A percentile compares a stretch with the other conserved stretches of the same genome.
phyloP scores from a whole-genome alignment of 2,329 filamentous ascomycete species.

The Curvularia lunata region DNA sequence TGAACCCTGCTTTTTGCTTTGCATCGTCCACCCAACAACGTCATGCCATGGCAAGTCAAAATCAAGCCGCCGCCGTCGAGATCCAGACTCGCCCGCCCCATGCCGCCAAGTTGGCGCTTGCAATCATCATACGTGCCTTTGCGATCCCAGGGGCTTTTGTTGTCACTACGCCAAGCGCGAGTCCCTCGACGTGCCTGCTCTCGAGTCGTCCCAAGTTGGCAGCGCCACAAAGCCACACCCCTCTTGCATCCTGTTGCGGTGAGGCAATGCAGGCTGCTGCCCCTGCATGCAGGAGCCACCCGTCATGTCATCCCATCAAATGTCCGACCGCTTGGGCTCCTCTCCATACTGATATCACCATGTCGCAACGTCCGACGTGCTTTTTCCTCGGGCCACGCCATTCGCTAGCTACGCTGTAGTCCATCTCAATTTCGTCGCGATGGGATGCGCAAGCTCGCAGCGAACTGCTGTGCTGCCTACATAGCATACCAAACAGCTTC shows the following conservation, averaged over 20 bases:
- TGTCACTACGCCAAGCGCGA: not conserved
- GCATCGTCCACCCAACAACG: constrained; percentile 8
- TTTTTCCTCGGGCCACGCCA: not conserved
- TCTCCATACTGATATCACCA: not conserved
- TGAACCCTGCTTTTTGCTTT: constrained; percentile 15
- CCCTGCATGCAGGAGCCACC: not conserved
- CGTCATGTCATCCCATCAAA: not conserved
- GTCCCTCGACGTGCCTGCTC: not conserved
- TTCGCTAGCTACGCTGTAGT: not conserved
- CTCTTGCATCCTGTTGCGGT: not conserved
- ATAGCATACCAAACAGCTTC: constrained; percentile 5
- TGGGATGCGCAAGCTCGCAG: not conserved
- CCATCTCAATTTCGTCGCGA: not conserved
- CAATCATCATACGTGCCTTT: constrained; percentile 7
- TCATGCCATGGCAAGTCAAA: constrained; percentile 2
- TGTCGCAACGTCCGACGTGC: not conserved
- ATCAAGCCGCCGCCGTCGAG: not conserved
- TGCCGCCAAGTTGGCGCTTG: constrained; percentile 9
- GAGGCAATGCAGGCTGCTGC: not conserved
- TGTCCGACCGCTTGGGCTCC: not conserved
- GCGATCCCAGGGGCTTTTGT: not conserved
- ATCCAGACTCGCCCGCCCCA: not conserved
- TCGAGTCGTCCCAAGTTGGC: not conserved
- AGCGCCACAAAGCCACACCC: constrained; percentile 3
- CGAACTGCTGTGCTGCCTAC: constrained; percentile 1